Evolutionary conservation across 176 grass and related monocot species (phyloP), one percentile per base, ranked within the genome.

Genomic region (Phoenix dactylifera): DNA sequence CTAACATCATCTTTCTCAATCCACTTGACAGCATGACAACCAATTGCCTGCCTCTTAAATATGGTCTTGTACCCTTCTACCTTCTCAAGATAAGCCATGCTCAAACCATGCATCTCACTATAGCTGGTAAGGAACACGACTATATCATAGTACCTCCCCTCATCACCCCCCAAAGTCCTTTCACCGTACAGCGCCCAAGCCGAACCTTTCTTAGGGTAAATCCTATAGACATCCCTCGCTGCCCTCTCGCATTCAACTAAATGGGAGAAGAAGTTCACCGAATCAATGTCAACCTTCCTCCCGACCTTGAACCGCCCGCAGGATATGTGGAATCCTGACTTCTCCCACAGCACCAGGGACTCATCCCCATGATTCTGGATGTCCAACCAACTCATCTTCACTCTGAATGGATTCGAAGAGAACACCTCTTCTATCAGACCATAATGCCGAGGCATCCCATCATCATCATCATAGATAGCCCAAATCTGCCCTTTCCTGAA

Each of bases 241-340:
- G 28, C 28, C 28, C 28, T 80, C 59, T 97, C 87, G 3, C 61
- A 88, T 19, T 65, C 54, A 1, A 88, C 67, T 5, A 69, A 75
- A 71, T 97, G 87, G 7, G 87, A 91, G 73, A 97, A 97, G 64
- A 85, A 78, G 25, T 97, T 97, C 50, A 92, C 84, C 0, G 93
- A 91, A 59, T 83, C 30, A 51, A 92, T 28, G 5, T 76, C 75
- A 4, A 74, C 75, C 15, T 49, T 60, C 69, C 67, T 85, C 50
- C 86, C 83, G 9, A 90, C 65, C 70, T 97, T 91, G 72, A 91
- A 97, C 18, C 63, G 50, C 28, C 28, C 28, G 0, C 28, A 30
- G 28, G 28, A 30, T 6, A 30, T 30, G 28, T 30, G 28, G 28
- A 30, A 30, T 30, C 28, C 28, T 30, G 28, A 30, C 28, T 30